Evolutionary conservation across 2,329 filamentous ascomycete genomes (phyloP), one percentile per base, ranked within the genome.

Genomic region (Corinectria fuckeliana): DNA sequence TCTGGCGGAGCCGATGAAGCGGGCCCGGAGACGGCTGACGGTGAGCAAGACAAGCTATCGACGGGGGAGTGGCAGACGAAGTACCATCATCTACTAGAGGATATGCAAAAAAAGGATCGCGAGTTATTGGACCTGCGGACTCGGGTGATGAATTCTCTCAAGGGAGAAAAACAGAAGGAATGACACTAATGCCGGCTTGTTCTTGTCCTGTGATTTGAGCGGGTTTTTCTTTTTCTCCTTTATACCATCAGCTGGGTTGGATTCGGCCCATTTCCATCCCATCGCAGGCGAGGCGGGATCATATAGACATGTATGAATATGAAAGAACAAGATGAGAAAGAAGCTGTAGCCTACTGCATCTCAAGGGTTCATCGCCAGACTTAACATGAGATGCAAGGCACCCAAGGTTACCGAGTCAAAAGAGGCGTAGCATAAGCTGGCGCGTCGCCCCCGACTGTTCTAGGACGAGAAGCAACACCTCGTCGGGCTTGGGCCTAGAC

Each of bases 51-150:
- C 7, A 51, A 55, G 30, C 61, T 77, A 42, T 70, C 73, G 5
- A 76, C 75, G 3, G 77, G 74, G 38, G 73, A 78, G 48, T 85
- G 84, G 84, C 80, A 83, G 70, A 72, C 73, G 47, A 84, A 79
- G 60, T 87, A 88, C 64, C 77, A 76, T 41, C 82, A 86, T 54
- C 77, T 91, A 65, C 81, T 89, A 69, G 82, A 82, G 39, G 81
- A 82, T 61, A 81, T 91, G 67, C 82, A 81, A 69, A 82, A 85
- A 58, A 81, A 82, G 59, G 86, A 89, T 66, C 81, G 82, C 65
- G 80, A 82, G 65, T 72, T 85, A 51, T 69, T 72, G 52, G 74
- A 76, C 38, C 67, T 86, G 56, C 79, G 77, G 65, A 73, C 72
- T 36, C 77, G 71, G 26, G 72, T 86, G 42, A 68, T 84, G 57